These are phyloP conservation scores for Colletotrichum camelliae DNA, from an alignment of 2,329 filamentous ascomycete genomes.

Conservation along the genomic window DNA sequence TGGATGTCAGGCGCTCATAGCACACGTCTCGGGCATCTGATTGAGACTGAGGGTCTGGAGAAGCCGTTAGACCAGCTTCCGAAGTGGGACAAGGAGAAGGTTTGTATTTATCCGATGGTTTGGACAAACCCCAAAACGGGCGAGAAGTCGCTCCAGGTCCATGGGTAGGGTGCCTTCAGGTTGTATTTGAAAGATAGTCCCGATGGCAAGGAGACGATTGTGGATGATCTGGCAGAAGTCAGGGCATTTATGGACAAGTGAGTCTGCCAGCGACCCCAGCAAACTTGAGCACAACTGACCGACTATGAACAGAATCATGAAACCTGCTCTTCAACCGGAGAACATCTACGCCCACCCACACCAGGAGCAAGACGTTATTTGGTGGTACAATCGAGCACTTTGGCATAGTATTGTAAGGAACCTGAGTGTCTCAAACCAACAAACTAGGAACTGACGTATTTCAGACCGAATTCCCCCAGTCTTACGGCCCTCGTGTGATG, in stretches of 20 bases:
- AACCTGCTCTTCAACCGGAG: background rate
- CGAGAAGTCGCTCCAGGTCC: background rate
- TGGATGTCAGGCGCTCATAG: conserved; percentile 47
- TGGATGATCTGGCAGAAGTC: background rate
- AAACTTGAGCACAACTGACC: background rate
- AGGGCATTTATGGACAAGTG: background rate
- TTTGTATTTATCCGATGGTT: background rate
- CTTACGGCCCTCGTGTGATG: background rate
- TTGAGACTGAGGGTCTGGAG: background rate
- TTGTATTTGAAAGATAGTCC: background rate
- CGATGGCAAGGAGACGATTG: background rate
- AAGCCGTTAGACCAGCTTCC: background rate
- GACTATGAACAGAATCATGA: background rate
- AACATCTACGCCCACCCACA: background rate
- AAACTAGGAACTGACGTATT: background rate
- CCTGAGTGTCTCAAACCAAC: background rate
- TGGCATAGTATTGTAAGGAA: background rate
- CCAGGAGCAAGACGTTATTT: background rate
- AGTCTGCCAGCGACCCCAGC: background rate
- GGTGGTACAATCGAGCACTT: background rate
- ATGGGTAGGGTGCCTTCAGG: background rate
- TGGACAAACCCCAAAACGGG: background rate
- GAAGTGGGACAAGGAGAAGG: background rate
- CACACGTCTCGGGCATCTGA: conserved; percentile 40
- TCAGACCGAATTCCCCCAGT: background rate